These are phyloP conservation scores for Candida dajiaensis DNA, from an alignment of 805 yeast genomes.

Conservation along the genomic window DNA sequence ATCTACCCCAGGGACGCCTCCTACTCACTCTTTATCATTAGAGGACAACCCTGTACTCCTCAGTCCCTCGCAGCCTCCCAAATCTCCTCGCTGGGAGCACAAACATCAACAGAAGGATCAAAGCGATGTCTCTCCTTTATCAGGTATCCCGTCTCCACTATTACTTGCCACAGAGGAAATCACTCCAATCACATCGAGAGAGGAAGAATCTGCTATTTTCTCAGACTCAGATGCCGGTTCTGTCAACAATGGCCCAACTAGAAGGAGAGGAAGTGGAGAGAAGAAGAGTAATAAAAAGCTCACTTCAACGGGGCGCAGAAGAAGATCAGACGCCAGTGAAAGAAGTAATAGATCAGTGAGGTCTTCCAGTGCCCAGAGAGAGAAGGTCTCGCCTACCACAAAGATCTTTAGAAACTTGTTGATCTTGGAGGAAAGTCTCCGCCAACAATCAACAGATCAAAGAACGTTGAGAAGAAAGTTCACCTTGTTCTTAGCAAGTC, in stretches of 20 bases:
- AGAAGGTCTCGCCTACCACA: conserved; percentile 44
- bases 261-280: conserved; percentile 1
- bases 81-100: neutral
- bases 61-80: neutral
- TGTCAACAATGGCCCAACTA: conserved; percentile 10
- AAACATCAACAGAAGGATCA: neutral
- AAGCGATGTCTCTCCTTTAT: neutral
- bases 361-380: conserved; percentile 20
- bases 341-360: conserved; percentile 18
- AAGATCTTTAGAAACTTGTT: conserved; percentile 77
- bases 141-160: conserved; percentile 17
- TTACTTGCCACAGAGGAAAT: conserved; percentile 18
- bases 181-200: conserved; percentile 24
- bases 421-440: conserved; percentile 77
- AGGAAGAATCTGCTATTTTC: conserved; percentile 23
- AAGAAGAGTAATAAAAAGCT: conserved; percentile 5
- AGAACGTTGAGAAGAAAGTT: conserved; percentile 48
- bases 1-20: neutral
- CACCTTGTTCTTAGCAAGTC: conserved; percentile 32
- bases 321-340: conserved; percentile 23
- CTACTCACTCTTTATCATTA: neutral
- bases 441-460: conserved; percentile 76
- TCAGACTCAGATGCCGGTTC: conserved; percentile 28
- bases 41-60: neutral
- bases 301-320: conserved; percentile 10